Percentiles rank a stretch among this genome's conserved stretches.
Conservation (phyloP, 306 rosid species). For the Vigna reflexopilosa region DNA sequence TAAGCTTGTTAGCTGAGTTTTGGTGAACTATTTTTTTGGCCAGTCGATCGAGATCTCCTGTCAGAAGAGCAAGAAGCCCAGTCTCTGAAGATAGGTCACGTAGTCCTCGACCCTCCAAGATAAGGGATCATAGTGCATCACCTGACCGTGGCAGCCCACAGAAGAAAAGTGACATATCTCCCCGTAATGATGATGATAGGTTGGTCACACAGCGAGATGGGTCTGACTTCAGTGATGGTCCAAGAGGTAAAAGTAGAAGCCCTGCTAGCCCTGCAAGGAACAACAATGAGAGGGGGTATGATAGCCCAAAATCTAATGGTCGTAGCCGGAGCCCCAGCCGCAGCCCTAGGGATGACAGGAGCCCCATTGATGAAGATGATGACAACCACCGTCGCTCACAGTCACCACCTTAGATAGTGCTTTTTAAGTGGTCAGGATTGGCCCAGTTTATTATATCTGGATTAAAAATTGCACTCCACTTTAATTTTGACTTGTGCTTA, state of each 20-base stretch:
- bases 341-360: constrained; percentile 52
- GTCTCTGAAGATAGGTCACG: constrained; percentile 58
- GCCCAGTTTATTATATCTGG: constrained; percentile 1
- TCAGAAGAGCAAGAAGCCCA: constrained; percentile 60
- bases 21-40: constrained; percentile 9
- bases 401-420: constrained; percentile 53
- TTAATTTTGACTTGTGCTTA: background rate
- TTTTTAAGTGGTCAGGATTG: constrained; percentile 10
- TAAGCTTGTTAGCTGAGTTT: constrained; percentile 11
- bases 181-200: constrained; percentile 64
- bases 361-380: constrained; percentile 63
- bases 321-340: constrained; percentile 23
- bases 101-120: constrained; percentile 58
- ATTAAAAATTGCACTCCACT: background rate
- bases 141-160: constrained; percentile 63
- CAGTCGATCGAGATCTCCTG: constrained; percentile 83
- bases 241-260: constrained; percentile 61
- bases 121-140: constrained; percentile 60
- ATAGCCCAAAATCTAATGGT: constrained; percentile 49
- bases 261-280: constrained; percentile 66
- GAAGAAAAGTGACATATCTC: constrained; percentile 53
- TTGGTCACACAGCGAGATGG: constrained; percentile 52
- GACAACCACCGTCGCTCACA: constrained; percentile 38
- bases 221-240: constrained; percentile 61
- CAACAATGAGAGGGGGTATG: constrained; percentile 34